Evolutionary conservation across 805 yeast genomes (phyloP), one percentile per base, ranked within the genome.

Genomic region (Wickerhamiella occidentalis): DNA sequence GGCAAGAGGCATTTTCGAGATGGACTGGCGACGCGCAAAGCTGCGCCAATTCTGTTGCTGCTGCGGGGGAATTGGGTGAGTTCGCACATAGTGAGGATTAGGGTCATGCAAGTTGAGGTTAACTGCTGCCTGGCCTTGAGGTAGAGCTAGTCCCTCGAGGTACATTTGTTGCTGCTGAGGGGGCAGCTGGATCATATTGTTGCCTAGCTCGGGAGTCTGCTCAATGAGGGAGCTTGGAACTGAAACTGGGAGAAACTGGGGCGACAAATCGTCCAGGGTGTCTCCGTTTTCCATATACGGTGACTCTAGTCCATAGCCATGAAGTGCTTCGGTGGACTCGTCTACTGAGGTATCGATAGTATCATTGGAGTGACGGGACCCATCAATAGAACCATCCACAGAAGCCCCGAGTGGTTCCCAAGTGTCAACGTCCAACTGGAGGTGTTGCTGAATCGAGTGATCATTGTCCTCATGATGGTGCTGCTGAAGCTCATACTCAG

Each of bases 1-100:
- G 6, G 64, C 60, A 17, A 68, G 55, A 9, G 71, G 64, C 53
- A 68, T 64, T 18, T 70, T 63, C 30, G 63, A 55, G 44, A 65
- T 67, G 25, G 64, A 58, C 49, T 61, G 67, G 25, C 48, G 48
- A 19, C 40, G 47, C 5, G 40, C 12, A 13, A 40, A 23, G 12
- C 25, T 40, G n/a, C 30, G 44, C 44, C 44, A 40, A n/a, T 33
- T 33, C n/a, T 33, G 38, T 11, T 33, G 38, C 38, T 33, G 38
- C 11, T 33, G 38, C 21, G 38, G 38, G 4, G 38, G 38, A 15
- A 33, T 33, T 3, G 38, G 38, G 19, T 33, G 19, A 13, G 38
- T 33, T 15, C 38, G 18, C 18, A 33, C 38, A 33, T 33, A 33
- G 6, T 33, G 38, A 15, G 38, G 38, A 33, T 33, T 33, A 19